Conservation (phyloP, 208 protist species). For the Leishmania guyanensis region DNA sequence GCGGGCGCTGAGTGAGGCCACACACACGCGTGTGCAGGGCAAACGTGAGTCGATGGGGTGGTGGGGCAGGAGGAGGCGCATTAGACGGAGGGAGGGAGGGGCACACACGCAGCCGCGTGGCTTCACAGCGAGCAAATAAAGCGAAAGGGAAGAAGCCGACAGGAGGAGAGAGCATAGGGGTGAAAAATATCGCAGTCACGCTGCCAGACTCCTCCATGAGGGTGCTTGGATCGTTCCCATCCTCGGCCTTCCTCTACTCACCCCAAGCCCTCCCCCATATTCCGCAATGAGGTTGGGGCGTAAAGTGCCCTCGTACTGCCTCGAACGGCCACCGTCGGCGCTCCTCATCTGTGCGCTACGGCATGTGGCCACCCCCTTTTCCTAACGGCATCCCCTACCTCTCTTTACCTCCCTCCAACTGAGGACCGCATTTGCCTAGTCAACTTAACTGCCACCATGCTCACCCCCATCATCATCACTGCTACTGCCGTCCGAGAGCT, state of each 20-base stretch:
- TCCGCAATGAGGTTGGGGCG: background rate
- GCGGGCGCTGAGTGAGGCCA: background rate
- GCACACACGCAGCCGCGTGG: background rate
- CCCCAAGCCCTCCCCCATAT: background rate
- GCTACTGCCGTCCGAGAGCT: constrained; percentile 48
- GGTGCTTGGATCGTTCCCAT: background rate
- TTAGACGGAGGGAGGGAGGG: too few relatives aligned
- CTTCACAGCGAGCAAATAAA: background rate
- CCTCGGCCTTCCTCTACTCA: background rate
- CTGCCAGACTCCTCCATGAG: background rate
- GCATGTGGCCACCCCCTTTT: background rate
- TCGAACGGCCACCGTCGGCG: background rate
- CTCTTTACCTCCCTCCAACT: background rate
- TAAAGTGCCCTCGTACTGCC: background rate
- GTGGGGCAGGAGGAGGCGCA: too few relatives aligned
- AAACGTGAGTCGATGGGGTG: too few relatives aligned
- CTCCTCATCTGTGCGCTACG: background rate
- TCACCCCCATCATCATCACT: constrained; percentile 23
- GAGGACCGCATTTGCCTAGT: background rate
- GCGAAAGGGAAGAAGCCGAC: background rate
- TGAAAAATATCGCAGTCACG: background rate
- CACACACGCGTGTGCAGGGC: background rate
- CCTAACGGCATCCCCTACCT: background rate
- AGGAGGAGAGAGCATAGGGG: background rate
- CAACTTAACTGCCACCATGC: background rate